A percentile compares a stretch with the other conserved stretches of the same genome.
phyloP scores from a whole-genome alignment of 2,329 filamentous ascomycete species.

The Rhinocladiella mackenziei region DNA sequence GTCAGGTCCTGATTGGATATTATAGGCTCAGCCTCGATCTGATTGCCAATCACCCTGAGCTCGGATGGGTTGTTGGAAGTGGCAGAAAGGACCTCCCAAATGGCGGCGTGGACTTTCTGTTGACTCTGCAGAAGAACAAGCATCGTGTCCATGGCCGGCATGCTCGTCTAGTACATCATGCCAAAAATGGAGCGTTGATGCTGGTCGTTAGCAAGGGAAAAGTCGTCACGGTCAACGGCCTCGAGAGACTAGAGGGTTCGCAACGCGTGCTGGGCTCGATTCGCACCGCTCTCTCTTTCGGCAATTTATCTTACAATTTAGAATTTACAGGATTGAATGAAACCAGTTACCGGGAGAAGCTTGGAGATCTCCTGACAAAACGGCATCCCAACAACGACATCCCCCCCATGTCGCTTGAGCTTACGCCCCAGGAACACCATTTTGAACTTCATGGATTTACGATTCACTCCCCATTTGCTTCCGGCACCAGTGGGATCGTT shows the following conservation, averaged over 20 bases:
- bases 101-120: constrained; percentile 14
- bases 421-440: constrained; percentile 14
- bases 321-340: constrained; percentile 10
- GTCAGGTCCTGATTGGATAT: constrained; percentile 10
- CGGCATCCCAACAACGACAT: constrained; percentile 7
- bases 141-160: constrained; percentile 13
- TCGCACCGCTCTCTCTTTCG: constrained; percentile 9
- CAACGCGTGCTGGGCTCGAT: constrained; percentile 4
- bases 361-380: constrained; percentile 3
- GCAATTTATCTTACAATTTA: constrained; percentile 13
- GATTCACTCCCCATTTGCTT: constrained; percentile 16
- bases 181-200: constrained; percentile 11
- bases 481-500: constrained; percentile 15
- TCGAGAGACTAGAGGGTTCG: constrained; percentile 4
- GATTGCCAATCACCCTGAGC: constrained; percentile 4
- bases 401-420: constrained; percentile 12
- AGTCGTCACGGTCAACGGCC: constrained; percentile 9
- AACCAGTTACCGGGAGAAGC: constrained; percentile 7
- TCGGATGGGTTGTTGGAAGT: constrained; percentile 14
- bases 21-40: constrained; percentile 15
- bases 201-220: constrained; percentile 11
- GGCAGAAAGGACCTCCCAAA: constrained; percentile 10
- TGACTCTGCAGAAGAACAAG: constrained; percentile 11
- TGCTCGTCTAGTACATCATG: constrained; percentile 12
- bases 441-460: constrained; percentile 12